Base-by-base conservation (phyloP, 2,329 filamentous ascomycete species). In the Phaeomoniella chlamydospora region DNA sequence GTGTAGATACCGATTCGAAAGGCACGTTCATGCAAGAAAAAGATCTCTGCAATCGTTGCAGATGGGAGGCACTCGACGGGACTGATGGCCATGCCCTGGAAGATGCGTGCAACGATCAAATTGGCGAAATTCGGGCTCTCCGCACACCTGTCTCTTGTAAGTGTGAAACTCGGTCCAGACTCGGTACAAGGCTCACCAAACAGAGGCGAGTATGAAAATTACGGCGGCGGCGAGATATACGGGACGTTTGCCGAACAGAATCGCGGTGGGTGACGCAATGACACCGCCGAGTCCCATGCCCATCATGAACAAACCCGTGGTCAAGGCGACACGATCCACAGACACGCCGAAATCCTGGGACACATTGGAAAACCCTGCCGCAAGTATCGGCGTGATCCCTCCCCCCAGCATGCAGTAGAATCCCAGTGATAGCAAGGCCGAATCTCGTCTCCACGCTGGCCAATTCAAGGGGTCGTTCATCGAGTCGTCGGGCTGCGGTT, bases 1-100 rank as follows among this genome's bases (percentile, higher is more conserved):
- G 87, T 94, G 52, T 96, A 96, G 15, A 96, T 86, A 6, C 90
- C 90, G 31, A 96, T 75, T 3, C 88, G 79, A 53, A 87, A 96
- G 0, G 88, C 88, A 41, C 88, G 72, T 59, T 96, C 88, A 49
- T 96, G 88, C 14, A 96, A 65, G 51, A 94, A 94, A 63, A 87
- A 96, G 41, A 96, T 94, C 56, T 96, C 88, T 3, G 87, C 86
- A 49, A 96, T 88, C 0, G 86, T 94, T 12, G 88, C 87, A 3
- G 85, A 93, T 0, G 88, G 88, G 18, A 96, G 68, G 50, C 86
- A 93, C 55, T 96, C 88, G 5, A 94, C 84, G 0, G 86, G 85
- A 44, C 83, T 90, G 34, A 94, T 78, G 1, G 86, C 80, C 6
- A 94, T 66, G 3, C 88, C 90, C 55, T 92, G 84, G 41, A 94